Conservation (phyloP, 768 basidiomycete species). For the Gautieria morchelliformis region DNA sequence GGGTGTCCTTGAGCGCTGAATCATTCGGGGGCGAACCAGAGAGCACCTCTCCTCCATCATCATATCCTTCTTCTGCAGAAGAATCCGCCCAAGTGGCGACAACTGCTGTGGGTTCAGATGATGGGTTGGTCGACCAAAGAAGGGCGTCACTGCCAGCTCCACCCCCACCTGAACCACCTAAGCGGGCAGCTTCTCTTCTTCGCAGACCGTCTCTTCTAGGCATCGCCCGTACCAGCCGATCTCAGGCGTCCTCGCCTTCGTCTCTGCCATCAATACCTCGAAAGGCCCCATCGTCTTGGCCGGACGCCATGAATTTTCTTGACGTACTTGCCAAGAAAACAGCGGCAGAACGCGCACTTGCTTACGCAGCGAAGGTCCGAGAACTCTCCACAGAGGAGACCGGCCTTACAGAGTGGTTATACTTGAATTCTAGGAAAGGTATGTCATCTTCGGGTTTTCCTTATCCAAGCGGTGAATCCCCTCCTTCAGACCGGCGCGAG, state of each 20-base stretch:
- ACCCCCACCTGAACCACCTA: neutral
- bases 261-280: constrained; percentile 19
- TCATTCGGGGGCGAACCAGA: neutral
- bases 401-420: constrained; percentile 70
- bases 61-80: constrained; percentile 5
- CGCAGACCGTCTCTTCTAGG: constrained; percentile 57
- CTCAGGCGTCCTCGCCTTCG: constrained; percentile 11
- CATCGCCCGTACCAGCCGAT: constrained; percentile 16
- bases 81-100: neutral
- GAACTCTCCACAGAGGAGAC: constrained; percentile 68
- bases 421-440: constrained; percentile 49
- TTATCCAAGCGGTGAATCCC: neutral
- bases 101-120: neutral
- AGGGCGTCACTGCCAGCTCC: neutral
- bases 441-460: constrained; percentile 13
- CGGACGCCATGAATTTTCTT: constrained; percentile 59
- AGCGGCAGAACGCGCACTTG: constrained; percentile 55
- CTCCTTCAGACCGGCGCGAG: neutral
- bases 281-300: constrained; percentile 31
- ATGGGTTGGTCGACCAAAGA: neutral
- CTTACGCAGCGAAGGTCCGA: constrained; percentile 78
- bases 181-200: constrained; percentile 35
- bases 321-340: constrained; percentile 52
- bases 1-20: neutral
- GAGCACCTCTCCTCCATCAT: constrained; percentile 6